A percentile compares a stretch with the other conserved stretches of the same genome.
These are phyloP conservation scores for Candida lessepsii DNA, from an alignment of 805 yeast genomes.

Conservation along the genomic window DNA sequence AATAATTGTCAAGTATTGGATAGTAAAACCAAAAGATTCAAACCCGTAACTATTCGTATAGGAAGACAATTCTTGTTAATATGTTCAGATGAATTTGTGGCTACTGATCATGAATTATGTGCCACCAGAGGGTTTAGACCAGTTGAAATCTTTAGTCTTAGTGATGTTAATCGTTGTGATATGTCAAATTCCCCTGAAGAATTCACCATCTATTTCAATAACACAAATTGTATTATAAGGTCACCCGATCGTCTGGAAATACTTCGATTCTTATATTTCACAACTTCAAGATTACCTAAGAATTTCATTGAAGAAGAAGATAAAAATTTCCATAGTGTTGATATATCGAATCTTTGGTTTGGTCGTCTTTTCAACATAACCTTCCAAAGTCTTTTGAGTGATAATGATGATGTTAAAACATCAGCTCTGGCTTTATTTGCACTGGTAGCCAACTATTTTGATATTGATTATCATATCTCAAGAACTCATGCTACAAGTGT, in stretches of 20 bases:
- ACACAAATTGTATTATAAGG: slow-evolving; percentile 27
- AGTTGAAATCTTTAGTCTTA: slow-evolving; percentile 32
- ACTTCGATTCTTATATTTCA: slow-evolving; percentile 66
- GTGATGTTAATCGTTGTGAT: slow-evolving; percentile 39
- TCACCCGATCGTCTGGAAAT: slow-evolving; percentile 52
- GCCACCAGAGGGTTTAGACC: slow-evolving; percentile 32
- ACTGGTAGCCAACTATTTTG: slow-evolving; percentile 58
- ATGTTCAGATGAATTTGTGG: slow-evolving; percentile 24
- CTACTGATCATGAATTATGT: slow-evolving; percentile 19
- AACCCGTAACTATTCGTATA: slow-evolving; percentile 62
- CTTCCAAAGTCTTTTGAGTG: slow-evolving; percentile 65
- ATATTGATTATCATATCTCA: slow-evolving; percentile 57
- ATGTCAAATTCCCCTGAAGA: slow-evolving; percentile 30
- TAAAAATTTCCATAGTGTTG: slow-evolving; percentile 15
- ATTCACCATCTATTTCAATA: slow-evolving; percentile 33
- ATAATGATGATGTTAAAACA: slow-evolving; percentile 55
- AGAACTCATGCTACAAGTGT: slow-evolving; percentile 56
- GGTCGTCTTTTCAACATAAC: slow-evolving; percentile 64
- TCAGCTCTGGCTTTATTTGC: slow-evolving; percentile 64
- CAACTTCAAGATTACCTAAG: slow-evolving; percentile 53
- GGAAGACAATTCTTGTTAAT: slow-evolving; percentile 71
- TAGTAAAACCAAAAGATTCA: slow-evolving; percentile 45
- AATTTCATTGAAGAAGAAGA: slow-evolving; percentile 25
- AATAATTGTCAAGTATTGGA: slow-evolving; percentile 47
- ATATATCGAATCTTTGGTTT: slow-evolving; percentile 36